Percentiles rank a stretch among this genome's conserved stretches.
Conservation (phyloP, 176 grass and related monocot genomes). For the Secale cereale region DNA sequence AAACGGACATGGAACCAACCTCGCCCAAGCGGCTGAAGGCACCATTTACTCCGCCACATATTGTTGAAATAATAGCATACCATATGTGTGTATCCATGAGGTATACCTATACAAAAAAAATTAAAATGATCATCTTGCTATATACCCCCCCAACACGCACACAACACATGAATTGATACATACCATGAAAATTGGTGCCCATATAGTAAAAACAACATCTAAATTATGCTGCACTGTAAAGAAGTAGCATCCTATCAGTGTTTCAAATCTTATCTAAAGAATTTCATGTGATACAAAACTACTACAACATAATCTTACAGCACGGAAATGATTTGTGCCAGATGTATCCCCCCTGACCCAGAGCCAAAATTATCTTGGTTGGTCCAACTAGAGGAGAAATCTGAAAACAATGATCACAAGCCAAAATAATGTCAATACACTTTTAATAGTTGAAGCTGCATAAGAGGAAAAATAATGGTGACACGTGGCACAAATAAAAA, state of each 20-base stretch:
- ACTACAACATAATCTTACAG: slow-evolving; percentile 52
- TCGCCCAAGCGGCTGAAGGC: slow-evolving; percentile 94
- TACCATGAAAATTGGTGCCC: slow-evolving; percentile 97
- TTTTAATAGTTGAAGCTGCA: slow-evolving; percentile 2
- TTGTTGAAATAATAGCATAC: slow-evolving; percentile 98
- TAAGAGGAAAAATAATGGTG: not conserved
- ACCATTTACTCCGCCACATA: slow-evolving; percentile 83
- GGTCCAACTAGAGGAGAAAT: slow-evolving; percentile 83
- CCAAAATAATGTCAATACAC: slow-evolving; percentile 8
- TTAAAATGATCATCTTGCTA: slow-evolving; percentile 10
- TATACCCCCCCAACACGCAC: no score
- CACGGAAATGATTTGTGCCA: slow-evolving; percentile 96
- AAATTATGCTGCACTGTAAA: slow-evolving; percentile 85
- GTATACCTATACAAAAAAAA: slow-evolving; percentile 56
- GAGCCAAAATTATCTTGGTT: slow-evolving; percentile 71
- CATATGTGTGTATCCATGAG: slow-evolving; percentile 99
- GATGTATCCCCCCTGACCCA: slow-evolving; percentile 49
- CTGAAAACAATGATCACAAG: slow-evolving; percentile 34
- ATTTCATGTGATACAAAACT: not conserved
- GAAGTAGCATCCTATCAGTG: slow-evolving; percentile 17
- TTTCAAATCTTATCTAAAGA: slow-evolving; percentile 10
- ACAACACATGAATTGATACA: not conserved
- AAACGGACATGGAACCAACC: slow-evolving; percentile 42
- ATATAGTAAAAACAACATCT: slow-evolving; percentile 76
- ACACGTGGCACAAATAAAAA: not conserved